Evolutionary conservation across 78 protist genomes (phyloP), one percentile per base, ranked within the genome.

Genomic region (Chrysochromulina tobinii): DNA sequence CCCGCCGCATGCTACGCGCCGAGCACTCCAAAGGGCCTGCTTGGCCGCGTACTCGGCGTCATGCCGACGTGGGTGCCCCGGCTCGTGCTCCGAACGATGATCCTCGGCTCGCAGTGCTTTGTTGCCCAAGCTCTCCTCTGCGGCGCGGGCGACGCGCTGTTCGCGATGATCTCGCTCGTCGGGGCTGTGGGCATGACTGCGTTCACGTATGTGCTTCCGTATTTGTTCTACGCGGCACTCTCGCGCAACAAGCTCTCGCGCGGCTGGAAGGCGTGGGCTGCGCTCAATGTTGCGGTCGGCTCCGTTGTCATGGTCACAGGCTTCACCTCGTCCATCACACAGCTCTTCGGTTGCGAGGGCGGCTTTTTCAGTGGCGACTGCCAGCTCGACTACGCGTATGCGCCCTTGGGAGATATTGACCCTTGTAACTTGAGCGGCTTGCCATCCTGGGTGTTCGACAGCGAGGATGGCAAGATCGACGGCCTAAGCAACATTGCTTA

Each of bases 201-300:
- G 17, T 54, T 79, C 87, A 79, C 87, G 38, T 79, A 79, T 48
- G 1, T 79, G 50, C 9, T 79, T 17, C 87, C 87, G 51, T 79
- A 54, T 64, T 14, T 79, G 51, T 18, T 79, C 14, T 17, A n/a
- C 38, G 2, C 8, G 64, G 15, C 1, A 64, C 87, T 79, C 25
- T 0, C 54, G 23, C 84, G 58, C 12, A 38, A n/a, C n/a, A n/a
- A n/a, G n/a, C n/a, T n/a, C 23, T 0, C 9, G 12, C 9, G 18
- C 20, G 15, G 48, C 8, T 18, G 54, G 81, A 11, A 38, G 53
- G 8, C 23, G 20, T 72, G 81, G 81, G 5, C 4, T 18, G 9
- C 14, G 23, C 1, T 72, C 81, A 72, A 72, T 53, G 11, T 72
- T 53, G 81, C 38, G 25, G 20, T 38, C 55, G 81, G 54, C 7